phyloP scores from a whole-genome alignment of 2,329 filamentous ascomycete genomes.

The Phialophora verrucosa region DNA sequence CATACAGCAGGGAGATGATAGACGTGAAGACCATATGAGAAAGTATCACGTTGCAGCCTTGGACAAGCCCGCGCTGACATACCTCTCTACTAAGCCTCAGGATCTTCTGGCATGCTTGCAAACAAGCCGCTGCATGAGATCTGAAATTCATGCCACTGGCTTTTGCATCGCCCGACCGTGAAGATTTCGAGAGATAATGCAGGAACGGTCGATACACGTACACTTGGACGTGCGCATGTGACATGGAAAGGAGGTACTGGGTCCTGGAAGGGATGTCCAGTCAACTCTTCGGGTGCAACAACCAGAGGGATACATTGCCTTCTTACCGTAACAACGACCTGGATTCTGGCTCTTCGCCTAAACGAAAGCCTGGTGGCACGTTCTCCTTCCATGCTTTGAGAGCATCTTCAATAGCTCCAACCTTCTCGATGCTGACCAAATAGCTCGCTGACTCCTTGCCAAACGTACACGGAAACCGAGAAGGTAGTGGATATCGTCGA shows the following conservation, averaged over 20 bases:
- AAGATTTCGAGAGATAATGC: slow-evolving; percentile 12
- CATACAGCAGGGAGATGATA: slow-evolving; percentile 6
- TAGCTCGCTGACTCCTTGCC: slow-evolving; percentile 8
- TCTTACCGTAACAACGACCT: slow-evolving; percentile 13
- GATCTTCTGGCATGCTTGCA: slow-evolving; percentile 16
- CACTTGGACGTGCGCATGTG: slow-evolving; percentile 16
- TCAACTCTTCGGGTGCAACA: background rate
- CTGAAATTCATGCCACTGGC: background rate
- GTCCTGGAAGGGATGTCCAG: background rate
- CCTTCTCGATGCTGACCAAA: slow-evolving; percentile 14
- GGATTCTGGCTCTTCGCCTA: background rate
- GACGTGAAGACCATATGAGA: slow-evolving; percentile 37
- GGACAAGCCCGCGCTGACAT: slow-evolving; percentile 3
- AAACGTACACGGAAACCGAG: slow-evolving; percentile 64
- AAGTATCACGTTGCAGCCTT: slow-evolving; percentile 27
- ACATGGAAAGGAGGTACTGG: slow-evolving; percentile 19
- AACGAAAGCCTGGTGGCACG: slow-evolving; percentile 13
- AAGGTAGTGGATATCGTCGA: slow-evolving; percentile 64
- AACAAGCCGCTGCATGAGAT: slow-evolving; percentile 11
- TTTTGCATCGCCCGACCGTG: background rate
- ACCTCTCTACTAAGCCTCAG: slow-evolving; percentile 5
- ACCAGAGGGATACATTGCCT: too few relatives aligned
- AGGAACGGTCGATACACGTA: slow-evolving; percentile 20
- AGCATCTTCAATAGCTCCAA: slow-evolving; percentile 13
- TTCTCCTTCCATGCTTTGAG: slow-evolving; percentile 10